Percentiles rank a stretch among this genome's conserved stretches.
Evolutionary conservation across 1,139 yeast species (phyloP).

Genomic region (Starmera stellimalicola): DNA sequence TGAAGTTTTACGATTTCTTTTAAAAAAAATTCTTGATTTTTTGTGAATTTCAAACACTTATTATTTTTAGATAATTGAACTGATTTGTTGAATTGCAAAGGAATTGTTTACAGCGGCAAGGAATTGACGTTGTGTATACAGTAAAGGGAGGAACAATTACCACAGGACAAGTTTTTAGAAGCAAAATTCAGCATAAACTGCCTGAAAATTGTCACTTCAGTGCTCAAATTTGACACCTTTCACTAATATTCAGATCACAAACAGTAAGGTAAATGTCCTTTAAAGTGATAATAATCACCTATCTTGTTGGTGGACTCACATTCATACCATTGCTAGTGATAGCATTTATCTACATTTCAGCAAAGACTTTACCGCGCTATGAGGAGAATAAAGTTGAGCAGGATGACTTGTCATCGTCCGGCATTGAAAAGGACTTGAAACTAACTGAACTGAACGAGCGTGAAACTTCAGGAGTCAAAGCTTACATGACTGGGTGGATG

Average conservation of each 20-base stretch:
- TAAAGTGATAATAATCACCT: slow-evolving; percentile 21
- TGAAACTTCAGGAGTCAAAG: slow-evolving; percentile 49
- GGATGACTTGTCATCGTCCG: slow-evolving; percentile 13
- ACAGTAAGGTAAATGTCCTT: slow-evolving; percentile 14
- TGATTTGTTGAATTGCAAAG: no score
- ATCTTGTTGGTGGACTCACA: slow-evolving; percentile 72
- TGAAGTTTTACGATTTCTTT: no score
- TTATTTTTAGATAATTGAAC: no score
- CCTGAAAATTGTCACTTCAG: neutral
- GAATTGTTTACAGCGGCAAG: no score
- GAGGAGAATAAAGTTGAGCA: slow-evolving; percentile 18
- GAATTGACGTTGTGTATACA: no score
- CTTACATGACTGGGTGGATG: slow-evolving; percentile 71
- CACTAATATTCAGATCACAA: neutral
- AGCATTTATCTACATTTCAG: slow-evolving; percentile 14
- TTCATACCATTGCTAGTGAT: slow-evolving; percentile 48
- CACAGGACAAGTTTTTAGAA: no score
- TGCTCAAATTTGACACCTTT: neutral
- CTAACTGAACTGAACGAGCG: slow-evolving; percentile 58
- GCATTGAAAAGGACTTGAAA: slow-evolving; percentile 30
- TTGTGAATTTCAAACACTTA: no score
- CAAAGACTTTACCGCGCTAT: slow-evolving; percentile 13
- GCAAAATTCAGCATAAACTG: no score
- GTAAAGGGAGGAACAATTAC: no score
- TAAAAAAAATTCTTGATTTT: no score